A percentile compares a stretch with the other conserved stretches of the same genome.
Conservation (phyloP, 75 land plant species). For the Pinus albicaulis region DNA sequence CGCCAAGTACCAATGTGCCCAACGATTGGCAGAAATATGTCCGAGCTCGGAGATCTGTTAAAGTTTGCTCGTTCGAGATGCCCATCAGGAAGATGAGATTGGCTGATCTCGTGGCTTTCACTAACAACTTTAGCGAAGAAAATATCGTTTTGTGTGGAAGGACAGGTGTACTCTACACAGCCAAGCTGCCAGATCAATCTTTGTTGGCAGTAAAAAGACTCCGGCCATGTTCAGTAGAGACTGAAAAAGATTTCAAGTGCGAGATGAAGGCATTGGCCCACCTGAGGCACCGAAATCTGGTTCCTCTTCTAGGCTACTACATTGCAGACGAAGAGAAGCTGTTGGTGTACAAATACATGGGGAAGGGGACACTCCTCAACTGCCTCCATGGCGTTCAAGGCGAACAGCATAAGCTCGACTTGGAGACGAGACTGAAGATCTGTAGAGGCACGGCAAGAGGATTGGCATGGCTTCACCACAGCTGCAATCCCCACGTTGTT, state of each 20-base stretch:
- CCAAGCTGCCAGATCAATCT: slow-evolving; percentile 57
- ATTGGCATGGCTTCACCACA: slow-evolving; percentile 22
- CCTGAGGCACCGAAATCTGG: slow-evolving; percentile 67
- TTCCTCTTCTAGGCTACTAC: slow-evolving; percentile 83
- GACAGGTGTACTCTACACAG: slow-evolving; percentile 79
- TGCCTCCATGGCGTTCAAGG: no score
- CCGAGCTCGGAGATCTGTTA: not conserved
- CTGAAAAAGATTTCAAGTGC: slow-evolving; percentile 63
- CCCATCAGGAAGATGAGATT: slow-evolving; percentile 67
- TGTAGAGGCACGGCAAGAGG: slow-evolving; percentile 50
- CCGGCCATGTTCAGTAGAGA: slow-evolving; percentile 45
- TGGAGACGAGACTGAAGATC: slow-evolving; percentile 50
- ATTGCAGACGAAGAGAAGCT: slow-evolving; percentile 71
- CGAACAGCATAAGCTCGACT: slow-evolving; percentile 40
- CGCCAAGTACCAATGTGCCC: not conserved
- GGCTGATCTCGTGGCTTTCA: slow-evolving; percentile 77
- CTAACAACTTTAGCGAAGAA: slow-evolving; percentile 58
- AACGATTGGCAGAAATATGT: not conserved
- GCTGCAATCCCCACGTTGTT: no score
- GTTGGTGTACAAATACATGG: slow-evolving; percentile 76
- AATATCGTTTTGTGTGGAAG: slow-evolving; percentile 62
- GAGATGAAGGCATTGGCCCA: slow-evolving; percentile 78
- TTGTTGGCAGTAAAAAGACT: slow-evolving; percentile 78
- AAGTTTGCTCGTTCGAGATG: slow-evolving; percentile 81
- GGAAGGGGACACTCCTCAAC: slow-evolving; percentile 37